These are phyloP conservation scores for Lactifluus rugatus DNA, from an alignment of 768 basidiomycete species.

Conservation along the genomic window DNA sequence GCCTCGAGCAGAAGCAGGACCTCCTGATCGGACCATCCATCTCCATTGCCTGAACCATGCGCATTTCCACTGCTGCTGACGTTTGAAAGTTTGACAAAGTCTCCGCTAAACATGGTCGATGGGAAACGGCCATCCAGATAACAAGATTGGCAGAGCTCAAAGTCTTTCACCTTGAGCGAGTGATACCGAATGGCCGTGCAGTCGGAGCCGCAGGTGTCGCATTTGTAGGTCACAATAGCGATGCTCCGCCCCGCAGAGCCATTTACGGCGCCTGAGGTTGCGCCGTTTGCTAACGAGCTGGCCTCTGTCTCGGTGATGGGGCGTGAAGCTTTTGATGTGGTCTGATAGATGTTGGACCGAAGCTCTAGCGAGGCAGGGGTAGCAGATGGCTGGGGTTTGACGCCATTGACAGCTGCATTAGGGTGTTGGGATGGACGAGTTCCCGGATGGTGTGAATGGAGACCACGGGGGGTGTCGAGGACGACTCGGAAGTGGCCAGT, in stretches of 20 bases:
- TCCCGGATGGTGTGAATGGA: slow-evolving; percentile 87
- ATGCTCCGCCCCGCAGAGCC: slow-evolving; percentile 27
- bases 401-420: slow-evolving; percentile 36
- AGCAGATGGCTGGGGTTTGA: slow-evolving; percentile 32
- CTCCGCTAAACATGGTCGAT: slow-evolving; percentile 90
- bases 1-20: slow-evolving; percentile 84
- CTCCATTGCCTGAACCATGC: slow-evolving; percentile 33
- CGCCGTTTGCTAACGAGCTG: slow-evolving; percentile 46
- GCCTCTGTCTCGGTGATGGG: slow-evolving; percentile 63
- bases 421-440: slow-evolving; percentile 45
- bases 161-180: slow-evolving; percentile 84
- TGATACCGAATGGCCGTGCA: slow-evolving; percentile 86
- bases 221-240: slow-evolving; percentile 52
- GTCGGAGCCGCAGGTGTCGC: slow-evolving; percentile 93
- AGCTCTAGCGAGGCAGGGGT: slow-evolving; percentile 76
- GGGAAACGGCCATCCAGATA: slow-evolving; percentile 97
- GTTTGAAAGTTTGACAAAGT: slow-evolving; percentile 80
- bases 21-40: slow-evolving; percentile 88
- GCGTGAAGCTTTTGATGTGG: slow-evolving; percentile 73
- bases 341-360: slow-evolving; percentile 81
- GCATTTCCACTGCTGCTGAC: slow-evolving; percentile 26
- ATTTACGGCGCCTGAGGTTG: slow-evolving; percentile 35
- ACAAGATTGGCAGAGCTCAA: slow-evolving; percentile 84
- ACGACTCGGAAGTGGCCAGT: slow-evolving; percentile 98
- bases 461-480: slow-evolving; percentile 90